Percentiles rank a stretch among this genome's conserved stretches.
Evolutionary conservation across 2,329 filamentous ascomycete species (phyloP).

Genomic region (Didymella exigua): DNA sequence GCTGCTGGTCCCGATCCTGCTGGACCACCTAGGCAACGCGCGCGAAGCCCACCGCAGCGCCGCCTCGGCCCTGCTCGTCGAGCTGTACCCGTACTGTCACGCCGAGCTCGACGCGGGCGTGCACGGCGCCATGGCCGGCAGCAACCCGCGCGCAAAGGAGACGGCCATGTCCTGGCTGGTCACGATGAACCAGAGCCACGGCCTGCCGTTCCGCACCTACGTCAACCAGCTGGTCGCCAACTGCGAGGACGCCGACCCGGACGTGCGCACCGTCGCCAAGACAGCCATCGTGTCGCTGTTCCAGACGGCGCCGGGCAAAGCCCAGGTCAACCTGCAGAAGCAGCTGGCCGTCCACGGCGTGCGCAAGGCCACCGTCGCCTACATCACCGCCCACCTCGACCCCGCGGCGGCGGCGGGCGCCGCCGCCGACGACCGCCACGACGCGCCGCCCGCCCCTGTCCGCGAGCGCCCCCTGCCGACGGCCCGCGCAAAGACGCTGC

Average conservation of each 20-base stretch:
- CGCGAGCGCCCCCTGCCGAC: constrained; percentile 34
- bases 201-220: constrained; percentile 80
- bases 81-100: constrained; percentile 73
- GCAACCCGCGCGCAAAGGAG: constrained; percentile 85
- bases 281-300: constrained; percentile 85
- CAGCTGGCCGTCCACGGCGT: constrained; percentile 85
- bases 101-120: constrained; percentile 80
- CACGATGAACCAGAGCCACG: constrained; percentile 81
- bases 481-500: constrained; percentile 43
- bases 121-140: constrained; percentile 76
- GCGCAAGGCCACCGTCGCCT: constrained; percentile 80
- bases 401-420: too few species aligned
- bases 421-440: constrained; percentile 51
- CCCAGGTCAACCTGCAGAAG: constrained; percentile 86
- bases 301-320: constrained; percentile 77
- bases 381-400: constrained; percentile 77
- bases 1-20: constrained; percentile 73
- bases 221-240: constrained; percentile 83
- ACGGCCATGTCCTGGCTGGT: constrained; percentile 83
- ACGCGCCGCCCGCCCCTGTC: constrained; percentile 20
- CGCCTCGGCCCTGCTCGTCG: constrained; percentile 75
- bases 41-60: constrained; percentile 83
- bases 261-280: constrained; percentile 85
- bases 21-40: constrained; percentile 85
- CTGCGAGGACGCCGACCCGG: constrained; percentile 87